Conservation (phyloP, 805 yeast species). For the Zygoascus tannicola region DNA sequence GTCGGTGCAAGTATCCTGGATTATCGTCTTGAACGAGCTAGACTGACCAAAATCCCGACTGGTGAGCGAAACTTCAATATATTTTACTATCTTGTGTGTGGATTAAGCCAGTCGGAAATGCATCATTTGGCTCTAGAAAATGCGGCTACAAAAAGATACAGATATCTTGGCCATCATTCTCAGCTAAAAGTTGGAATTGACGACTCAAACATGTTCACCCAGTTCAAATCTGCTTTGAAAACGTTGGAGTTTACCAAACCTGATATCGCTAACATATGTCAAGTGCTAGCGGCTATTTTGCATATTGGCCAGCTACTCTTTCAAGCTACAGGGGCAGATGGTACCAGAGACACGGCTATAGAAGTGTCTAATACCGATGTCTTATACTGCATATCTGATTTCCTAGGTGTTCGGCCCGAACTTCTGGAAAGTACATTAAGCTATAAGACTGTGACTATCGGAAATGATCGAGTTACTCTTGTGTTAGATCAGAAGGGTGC, state of each 20-base stretch:
- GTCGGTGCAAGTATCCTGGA: constrained; percentile 47
- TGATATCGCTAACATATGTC: constrained; percentile 42
- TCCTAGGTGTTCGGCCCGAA: constrained; percentile 32
- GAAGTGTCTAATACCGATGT: constrained; percentile 29
- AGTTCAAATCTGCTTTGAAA: constrained; percentile 39
- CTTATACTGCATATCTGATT: constrained; percentile 28
- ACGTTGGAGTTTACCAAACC: constrained; percentile 39
- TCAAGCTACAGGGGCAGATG: constrained; percentile 26
- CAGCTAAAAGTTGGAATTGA: constrained; percentile 37
- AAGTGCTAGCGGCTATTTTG: constrained; percentile 36
- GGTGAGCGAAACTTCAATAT: constrained; percentile 52
- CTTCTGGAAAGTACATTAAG: constrained; percentile 29
- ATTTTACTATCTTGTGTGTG: constrained; percentile 47
- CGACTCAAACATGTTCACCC: constrained; percentile 39
- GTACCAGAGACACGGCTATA: constrained; percentile 29
- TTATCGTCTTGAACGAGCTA: constrained; percentile 45
- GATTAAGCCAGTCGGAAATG: constrained; percentile 35
- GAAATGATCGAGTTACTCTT: constrained; percentile 33
- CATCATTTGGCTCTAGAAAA: constrained; percentile 34
- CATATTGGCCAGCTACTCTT: constrained; percentile 36
- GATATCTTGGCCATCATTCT: constrained; percentile 38
- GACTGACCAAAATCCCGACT: constrained; percentile 42
- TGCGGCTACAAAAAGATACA: constrained; percentile 28
- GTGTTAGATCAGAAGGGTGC: constrained; percentile 35
- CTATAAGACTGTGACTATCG: constrained; percentile 31